Conservation (phyloP, 495 filamentous ascomycete species). For the Penicillium taxi region DNA sequence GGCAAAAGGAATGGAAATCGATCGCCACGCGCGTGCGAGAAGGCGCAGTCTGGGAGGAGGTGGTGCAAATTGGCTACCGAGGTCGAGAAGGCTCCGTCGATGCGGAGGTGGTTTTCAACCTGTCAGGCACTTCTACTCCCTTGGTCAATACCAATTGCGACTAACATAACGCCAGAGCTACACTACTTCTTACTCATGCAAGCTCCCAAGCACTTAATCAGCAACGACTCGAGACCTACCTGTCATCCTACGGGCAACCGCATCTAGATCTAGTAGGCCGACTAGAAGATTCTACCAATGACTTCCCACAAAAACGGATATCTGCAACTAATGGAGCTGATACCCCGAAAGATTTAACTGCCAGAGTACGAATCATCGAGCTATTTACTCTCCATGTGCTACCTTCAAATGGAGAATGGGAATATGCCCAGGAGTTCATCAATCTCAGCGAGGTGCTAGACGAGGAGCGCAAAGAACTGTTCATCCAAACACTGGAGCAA, state of each 20-base stretch:
- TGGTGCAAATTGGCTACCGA: conserved; percentile 75
- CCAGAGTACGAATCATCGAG: conserved; percentile 82
- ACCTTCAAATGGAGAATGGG: conserved; percentile 85
- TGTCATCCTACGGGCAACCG: conserved; percentile 65
- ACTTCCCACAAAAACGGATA: conserved; percentile 21
- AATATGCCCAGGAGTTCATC: conserved; percentile 87
- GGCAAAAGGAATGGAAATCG: conserved; percentile 70
- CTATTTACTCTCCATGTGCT: conserved; percentile 91
- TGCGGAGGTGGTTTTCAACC: conserved; percentile 85
- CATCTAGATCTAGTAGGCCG: conserved; percentile 58
- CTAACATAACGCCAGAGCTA: conserved; percentile 50
- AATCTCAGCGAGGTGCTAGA: conserved; percentile 74
- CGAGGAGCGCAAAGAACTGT: conserved; percentile 82
- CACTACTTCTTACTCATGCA: conserved; percentile 80
- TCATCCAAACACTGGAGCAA: conserved; percentile 58
- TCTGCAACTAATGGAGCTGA: conserved; percentile 51
- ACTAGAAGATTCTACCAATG: conserved; percentile 32
- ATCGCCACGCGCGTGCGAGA: conserved; percentile 74
- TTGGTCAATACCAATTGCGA: background rate
- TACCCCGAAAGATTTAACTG: conserved; percentile 67
- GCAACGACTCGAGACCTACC: conserved; percentile 79
- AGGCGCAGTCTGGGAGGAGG: conserved; percentile 86
- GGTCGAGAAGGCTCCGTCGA: conserved; percentile 85
- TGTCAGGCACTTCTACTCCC: conserved; percentile 46
- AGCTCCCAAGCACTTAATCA: conserved; percentile 74